Base-by-base conservation (phyloP, 148 eudicot genomes). In the Rhododendron ovatum region DNA sequence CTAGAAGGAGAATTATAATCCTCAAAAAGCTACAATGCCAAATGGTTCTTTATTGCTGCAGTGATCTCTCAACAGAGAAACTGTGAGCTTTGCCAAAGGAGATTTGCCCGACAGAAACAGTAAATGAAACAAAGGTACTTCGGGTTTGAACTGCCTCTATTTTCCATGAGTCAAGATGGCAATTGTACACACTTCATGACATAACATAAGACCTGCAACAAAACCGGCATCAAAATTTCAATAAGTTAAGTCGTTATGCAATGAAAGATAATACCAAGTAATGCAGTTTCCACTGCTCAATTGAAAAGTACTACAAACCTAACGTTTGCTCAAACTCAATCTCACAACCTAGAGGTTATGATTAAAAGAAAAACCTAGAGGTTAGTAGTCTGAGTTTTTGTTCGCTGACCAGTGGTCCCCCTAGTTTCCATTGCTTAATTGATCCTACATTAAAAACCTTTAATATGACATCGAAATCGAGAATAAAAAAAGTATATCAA, bases 31-130 rank as follows among this genome's bases (percentile, higher is more conserved):
- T 28, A 53, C 11, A 45, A 59, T 80, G 48, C 15, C 35, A 39
- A 81, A 80, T n/a, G 5, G 65, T 59, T 80, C 18, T 5, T 26
- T 50, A n/a, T 65, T 65, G 30, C 30, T 15, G 13, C 3, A 28
- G 22, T 3, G 43, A 41, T 47, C 80, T 91, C 90, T 90, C 87
- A 84, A 63, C 22, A 65, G 30, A 24, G 81, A 50, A 76, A 18
- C 47, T 73, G 20, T 63, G 17, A 41, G 28, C 84, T 85, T 89
- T 91, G 98, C 98, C 96, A 93, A 92, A 92, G 91, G 93, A 94
- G 93, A 91, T 90, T 92, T 95, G 88, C 90, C 94, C 75, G 10
- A 82, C 67, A 81, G 86, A 53, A 69, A 55, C 28, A 35, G 51
- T 7, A 74, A 53, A 65, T 33, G 9, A 43, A 26, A 82, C 26